phyloP scores from a whole-genome alignment of 441 rosid genomes.

The Flueggea neowawraea region DNA sequence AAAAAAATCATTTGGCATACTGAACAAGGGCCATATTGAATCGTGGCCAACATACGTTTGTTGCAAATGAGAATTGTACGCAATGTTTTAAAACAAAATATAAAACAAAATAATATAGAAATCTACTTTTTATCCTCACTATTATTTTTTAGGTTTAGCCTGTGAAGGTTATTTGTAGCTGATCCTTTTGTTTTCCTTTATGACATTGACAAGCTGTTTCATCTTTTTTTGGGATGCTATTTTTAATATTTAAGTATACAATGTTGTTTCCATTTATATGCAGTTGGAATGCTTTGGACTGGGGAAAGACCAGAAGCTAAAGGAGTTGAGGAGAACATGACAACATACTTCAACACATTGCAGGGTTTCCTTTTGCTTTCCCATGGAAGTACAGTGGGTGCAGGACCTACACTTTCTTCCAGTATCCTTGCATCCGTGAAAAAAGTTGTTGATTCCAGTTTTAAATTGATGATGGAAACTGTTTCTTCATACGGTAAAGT shows the following conservation, averaged over 20 bases:
- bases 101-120: not conserved
- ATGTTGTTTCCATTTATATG: conserved; percentile 8
- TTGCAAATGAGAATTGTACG: not conserved
- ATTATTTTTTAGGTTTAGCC: too few relatives aligned
- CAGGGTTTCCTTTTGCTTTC: conserved; percentile 85
- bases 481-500: conserved; percentile 64
- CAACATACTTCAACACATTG: conserved; percentile 59
- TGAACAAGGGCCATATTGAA: not conserved
- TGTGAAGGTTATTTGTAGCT: too few relatives aligned
- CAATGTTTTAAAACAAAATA: too few relatives aligned
- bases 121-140: not conserved
- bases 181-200: not conserved
- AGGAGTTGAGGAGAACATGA: conserved; percentile 69
- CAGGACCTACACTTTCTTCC: conserved; percentile 81
- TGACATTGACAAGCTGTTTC: not conserved
- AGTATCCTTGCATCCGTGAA: conserved; percentile 55
- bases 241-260: not conserved
- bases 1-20: too few relatives aligned
- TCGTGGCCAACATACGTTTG: not conserved
- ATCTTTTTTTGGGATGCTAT: not conserved
- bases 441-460: conserved; percentile 81
- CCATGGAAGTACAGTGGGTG: conserved; percentile 75
- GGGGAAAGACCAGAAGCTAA: conserved; percentile 73
- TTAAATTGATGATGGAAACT: conserved; percentile 76
- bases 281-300: conserved; percentile 93